Evolutionary conservation across 2,329 filamentous ascomycete genomes (phyloP).

Genomic region (Rachicladosporium sp.): DNA sequence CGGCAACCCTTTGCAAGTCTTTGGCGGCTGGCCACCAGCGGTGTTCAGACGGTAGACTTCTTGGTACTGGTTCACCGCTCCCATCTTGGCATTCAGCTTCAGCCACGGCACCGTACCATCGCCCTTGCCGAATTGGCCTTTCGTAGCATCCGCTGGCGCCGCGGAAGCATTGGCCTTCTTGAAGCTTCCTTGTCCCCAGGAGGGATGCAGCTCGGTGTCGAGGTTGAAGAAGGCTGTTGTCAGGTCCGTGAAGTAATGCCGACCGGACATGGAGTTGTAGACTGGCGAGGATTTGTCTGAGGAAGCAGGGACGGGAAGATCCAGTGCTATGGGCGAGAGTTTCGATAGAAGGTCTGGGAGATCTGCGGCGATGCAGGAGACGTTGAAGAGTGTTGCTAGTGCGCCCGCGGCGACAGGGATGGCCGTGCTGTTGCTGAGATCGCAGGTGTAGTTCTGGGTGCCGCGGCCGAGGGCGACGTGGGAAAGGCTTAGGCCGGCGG

Average conservation of each 20-base stretch:
- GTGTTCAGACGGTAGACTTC: constrained; percentile 78
- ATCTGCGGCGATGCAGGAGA: constrained; percentile 61
- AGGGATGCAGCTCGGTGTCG: constrained; percentile 35
- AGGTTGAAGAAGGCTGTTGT: constrained; percentile 74
- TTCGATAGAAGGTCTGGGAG: constrained; percentile 54
- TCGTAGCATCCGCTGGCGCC: constrained; percentile 50
- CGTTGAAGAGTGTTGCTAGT: constrained; percentile 76
- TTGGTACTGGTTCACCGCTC: constrained; percentile 44
- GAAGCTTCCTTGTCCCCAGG: constrained; percentile 49
- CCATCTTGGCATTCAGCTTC: constrained; percentile 45
- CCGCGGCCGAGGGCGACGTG: constrained; percentile 81
- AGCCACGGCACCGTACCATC: constrained; percentile 70
- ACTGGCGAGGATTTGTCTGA: constrained; percentile 35
- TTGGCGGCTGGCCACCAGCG: constrained; percentile 64
- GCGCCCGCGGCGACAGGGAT: constrained; percentile 59
- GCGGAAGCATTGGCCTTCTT: constrained; percentile 47
- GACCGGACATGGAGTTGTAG: constrained; percentile 54
- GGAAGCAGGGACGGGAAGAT: constrained; percentile 41
- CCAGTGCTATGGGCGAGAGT: constrained; percentile 56
- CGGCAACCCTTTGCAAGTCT: constrained; percentile 55
- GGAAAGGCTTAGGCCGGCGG: constrained; percentile 49
- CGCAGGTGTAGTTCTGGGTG: constrained; percentile 89
- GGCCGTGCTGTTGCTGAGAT: constrained; percentile 41
- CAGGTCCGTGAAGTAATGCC: constrained; percentile 66
- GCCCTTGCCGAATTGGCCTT: constrained; percentile 45